phyloP scores from a whole-genome alignment of 441 rosid genomes.

The Daphne laureola region DNA sequence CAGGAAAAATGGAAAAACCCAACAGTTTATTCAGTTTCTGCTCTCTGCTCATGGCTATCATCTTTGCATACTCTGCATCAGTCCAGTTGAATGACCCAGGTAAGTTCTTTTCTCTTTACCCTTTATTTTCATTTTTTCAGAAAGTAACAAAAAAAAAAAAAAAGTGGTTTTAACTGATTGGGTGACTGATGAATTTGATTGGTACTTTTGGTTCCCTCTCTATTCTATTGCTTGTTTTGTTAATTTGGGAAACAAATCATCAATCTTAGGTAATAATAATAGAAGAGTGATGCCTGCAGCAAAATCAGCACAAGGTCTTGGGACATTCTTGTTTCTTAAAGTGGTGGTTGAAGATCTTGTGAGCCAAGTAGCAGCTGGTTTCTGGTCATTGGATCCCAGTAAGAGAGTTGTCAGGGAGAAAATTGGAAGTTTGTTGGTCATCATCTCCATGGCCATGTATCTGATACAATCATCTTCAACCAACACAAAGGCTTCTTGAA shows the following conservation, averaged over 20 bases:
- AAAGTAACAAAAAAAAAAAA: too few relatives aligned
- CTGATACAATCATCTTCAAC: constrained; percentile 23
- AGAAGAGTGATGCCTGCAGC: constrained; percentile 20
- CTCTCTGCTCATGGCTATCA: constrained; percentile 57
- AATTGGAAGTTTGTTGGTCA: constrained; percentile 67
- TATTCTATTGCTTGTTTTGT: constrained; percentile 51
- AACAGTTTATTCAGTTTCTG: constrained; percentile 28
- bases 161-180: too few relatives aligned
- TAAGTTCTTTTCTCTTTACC: constrained; percentile 6
- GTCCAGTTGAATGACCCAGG: constrained; percentile 83
- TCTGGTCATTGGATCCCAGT: constrained; percentile 54
- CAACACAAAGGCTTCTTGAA: constrained; percentile 19
- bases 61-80: constrained; percentile 73
- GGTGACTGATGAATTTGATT: constrained; percentile 31
- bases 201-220: constrained; percentile 83
- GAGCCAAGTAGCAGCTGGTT: constrained; percentile 31
- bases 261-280: constrained; percentile 17
- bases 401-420: constrained; percentile 69
- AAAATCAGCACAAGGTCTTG: constrained; percentile 27
- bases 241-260: constrained; percentile 34
- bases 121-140: not conserved
- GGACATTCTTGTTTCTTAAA: constrained; percentile 43
- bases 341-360: constrained; percentile 39
- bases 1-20: constrained; percentile 30
- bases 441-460: constrained; percentile 61